phyloP scores from a whole-genome alignment of 352 stramenopile genomes.

The Phytophthora pini region DNA sequence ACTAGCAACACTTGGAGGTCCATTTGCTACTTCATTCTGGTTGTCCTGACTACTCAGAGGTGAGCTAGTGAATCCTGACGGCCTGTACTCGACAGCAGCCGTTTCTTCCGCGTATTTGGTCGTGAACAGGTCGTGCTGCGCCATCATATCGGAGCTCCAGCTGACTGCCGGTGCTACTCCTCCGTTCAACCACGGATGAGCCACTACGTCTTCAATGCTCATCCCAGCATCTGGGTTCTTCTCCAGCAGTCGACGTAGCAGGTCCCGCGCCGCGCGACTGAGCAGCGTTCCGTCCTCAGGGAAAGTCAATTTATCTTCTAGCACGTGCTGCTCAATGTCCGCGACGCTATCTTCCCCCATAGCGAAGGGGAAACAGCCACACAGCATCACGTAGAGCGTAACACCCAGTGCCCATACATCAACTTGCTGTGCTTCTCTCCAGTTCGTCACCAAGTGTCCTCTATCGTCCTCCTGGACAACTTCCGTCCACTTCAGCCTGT shows the following conservation, averaged over 20 bases:
- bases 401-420: slow-evolving; percentile 81
- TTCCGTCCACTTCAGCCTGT: slow-evolving; percentile 7
- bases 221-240: slow-evolving; percentile 57
- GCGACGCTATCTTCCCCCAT: slow-evolving; percentile 25
- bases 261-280: slow-evolving; percentile 73
- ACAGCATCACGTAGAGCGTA: slow-evolving; percentile 76
- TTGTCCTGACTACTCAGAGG: slow-evolving; percentile 20
- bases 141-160: slow-evolving; percentile 56
- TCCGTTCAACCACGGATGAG: slow-evolving; percentile 73
- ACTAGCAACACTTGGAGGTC: slow-evolving; percentile 8
- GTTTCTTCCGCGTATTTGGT: slow-evolving; percentile 54
- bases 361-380: slow-evolving; percentile 63
- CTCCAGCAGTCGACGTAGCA: slow-evolving; percentile 64
- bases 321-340: slow-evolving; percentile 34
- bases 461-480: slow-evolving; percentile 16
- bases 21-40: slow-evolving; percentile 11
- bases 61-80: slow-evolving; percentile 24
- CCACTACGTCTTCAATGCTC: slow-evolving; percentile 62
- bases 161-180: slow-evolving; percentile 49
- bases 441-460: slow-evolving; percentile 40
- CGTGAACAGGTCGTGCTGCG: slow-evolving; percentile 52
- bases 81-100: slow-evolving; percentile 31
- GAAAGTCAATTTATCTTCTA: slow-evolving; percentile 43
- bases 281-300: slow-evolving; percentile 32
- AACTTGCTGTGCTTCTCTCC: slow-evolving; percentile 67